Percentiles rank a stretch among this genome's conserved stretches.
Evolutionary conservation across 768 basidiomycete genomes (phyloP).

Genomic region (Naganishia friedmannii): DNA sequence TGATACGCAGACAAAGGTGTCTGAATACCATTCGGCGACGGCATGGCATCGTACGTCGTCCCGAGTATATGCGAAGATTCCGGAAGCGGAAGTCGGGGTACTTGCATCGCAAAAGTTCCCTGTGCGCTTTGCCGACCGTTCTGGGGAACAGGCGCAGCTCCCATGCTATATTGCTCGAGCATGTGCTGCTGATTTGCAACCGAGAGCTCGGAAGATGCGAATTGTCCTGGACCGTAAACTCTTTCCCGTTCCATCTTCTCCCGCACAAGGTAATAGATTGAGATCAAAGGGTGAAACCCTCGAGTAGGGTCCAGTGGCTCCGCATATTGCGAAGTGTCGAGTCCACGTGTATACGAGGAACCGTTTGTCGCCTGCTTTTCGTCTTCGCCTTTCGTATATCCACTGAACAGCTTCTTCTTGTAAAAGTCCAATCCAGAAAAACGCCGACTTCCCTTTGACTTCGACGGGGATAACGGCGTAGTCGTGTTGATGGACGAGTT

Average conservation of each 20-base stretch:
- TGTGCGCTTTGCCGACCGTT: slow-evolving; percentile 23
- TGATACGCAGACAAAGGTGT: slow-evolving; percentile 5
- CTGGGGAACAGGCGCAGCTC: background rate
- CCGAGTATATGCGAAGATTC: slow-evolving; percentile 77
- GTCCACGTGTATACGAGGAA: slow-evolving; percentile 56
- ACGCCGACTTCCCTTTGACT: slow-evolving; percentile 67
- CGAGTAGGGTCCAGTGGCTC: slow-evolving; percentile 71
- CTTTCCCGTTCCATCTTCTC: slow-evolving; percentile 93
- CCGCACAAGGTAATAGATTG: slow-evolving; percentile 91
- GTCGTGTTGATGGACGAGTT: background rate
- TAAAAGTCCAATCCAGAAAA: slow-evolving; percentile 95
- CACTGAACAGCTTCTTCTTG: slow-evolving; percentile 75
- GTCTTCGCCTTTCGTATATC: background rate
- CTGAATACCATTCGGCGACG: slow-evolving; percentile 24
- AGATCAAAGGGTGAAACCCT: slow-evolving; percentile 90
- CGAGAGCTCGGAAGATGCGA: slow-evolving; percentile 81
- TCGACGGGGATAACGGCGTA: slow-evolving; percentile 55
- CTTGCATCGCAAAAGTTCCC: slow-evolving; percentile 66
- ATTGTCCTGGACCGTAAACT: slow-evolving; percentile 88
- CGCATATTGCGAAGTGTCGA: slow-evolving; percentile 51
- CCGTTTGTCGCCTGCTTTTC: slow-evolving; percentile 47
- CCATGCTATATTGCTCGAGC: slow-evolving; percentile 1
- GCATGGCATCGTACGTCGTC: slow-evolving; percentile 68
- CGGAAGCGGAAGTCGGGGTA: slow-evolving; percentile 75
- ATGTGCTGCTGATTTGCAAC: slow-evolving; percentile 38